Percentiles rank a stretch among this genome's conserved stretches.
phyloP scores from a whole-genome alignment of 2,329 filamentous ascomycete genomes.

The Septoria petroselini region DNA sequence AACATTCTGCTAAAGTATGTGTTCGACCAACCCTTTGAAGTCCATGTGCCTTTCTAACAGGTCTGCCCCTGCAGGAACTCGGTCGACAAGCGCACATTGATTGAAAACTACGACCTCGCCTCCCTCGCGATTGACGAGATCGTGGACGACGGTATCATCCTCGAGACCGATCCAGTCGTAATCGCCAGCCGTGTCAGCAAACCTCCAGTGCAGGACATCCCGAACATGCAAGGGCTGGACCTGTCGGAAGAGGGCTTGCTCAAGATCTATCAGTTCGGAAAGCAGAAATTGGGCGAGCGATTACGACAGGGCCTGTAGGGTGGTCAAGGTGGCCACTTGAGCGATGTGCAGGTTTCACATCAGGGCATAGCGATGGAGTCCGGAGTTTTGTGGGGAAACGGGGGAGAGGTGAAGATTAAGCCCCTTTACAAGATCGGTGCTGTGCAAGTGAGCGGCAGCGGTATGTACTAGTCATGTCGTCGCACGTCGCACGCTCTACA shows the following conservation, averaged over 20 bases:
- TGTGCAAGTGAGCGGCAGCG: too few species aligned
- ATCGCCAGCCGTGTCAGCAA: slow-evolving; percentile 89
- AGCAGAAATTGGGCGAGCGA: slow-evolving; percentile 85
- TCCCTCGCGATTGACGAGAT: slow-evolving; percentile 94
- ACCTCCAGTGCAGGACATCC: slow-evolving; percentile 83
- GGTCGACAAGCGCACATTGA: slow-evolving; percentile 93
- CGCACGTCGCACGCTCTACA: too few species aligned
- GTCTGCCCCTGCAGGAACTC: slow-evolving; percentile 70
- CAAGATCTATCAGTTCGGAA: slow-evolving; percentile 90
- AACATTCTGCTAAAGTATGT: slow-evolving; percentile 87
- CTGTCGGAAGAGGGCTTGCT: slow-evolving; percentile 92
- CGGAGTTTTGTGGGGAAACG: slow-evolving; percentile 12
- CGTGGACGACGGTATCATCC: slow-evolving; percentile 89
- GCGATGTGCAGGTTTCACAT: not conserved
- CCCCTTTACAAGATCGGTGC: too few species aligned
- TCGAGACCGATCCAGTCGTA: slow-evolving; percentile 94
- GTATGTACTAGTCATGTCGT: too few species aligned
- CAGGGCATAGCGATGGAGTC: slow-evolving; percentile 18
- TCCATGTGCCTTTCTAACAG: too few species aligned
- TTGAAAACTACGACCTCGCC: slow-evolving; percentile 98
- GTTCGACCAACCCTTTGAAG: too few species aligned
- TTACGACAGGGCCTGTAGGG: slow-evolving; percentile 72
- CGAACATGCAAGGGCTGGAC: slow-evolving; percentile 87
- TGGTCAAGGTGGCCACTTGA: not conserved
- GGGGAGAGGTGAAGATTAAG: not conserved